Conservation (phyloP, 2,329 filamentous ascomycete species). For the Botrytis fragariae region DNA sequence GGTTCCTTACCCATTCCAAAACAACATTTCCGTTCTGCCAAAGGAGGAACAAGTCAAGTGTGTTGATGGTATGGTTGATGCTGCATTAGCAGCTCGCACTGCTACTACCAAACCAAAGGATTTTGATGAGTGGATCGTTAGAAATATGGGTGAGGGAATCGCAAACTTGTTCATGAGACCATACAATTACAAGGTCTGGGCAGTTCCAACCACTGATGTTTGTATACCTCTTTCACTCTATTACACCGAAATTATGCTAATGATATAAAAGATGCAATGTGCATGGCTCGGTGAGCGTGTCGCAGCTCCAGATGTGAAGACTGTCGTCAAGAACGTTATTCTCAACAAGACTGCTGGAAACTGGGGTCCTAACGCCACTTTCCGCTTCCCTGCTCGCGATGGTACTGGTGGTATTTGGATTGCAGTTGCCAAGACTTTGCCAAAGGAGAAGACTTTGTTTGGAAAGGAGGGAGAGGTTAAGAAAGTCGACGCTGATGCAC, state of each 20-base stretch:
- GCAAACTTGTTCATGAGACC: slow-evolving; percentile 98
- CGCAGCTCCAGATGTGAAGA: slow-evolving; percentile 93
- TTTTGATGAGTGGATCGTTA: slow-evolving; percentile 98
- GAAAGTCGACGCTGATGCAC: slow-evolving; percentile 82
- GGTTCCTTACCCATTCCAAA: slow-evolving; percentile 99
- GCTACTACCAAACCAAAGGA: slow-evolving; percentile 89
- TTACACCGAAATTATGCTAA: neutral
- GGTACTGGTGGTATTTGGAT: slow-evolving; percentile 99
- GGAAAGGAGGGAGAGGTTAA: slow-evolving; percentile 80
- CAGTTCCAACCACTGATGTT: slow-evolving; percentile 95
- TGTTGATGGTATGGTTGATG: slow-evolving; percentile 94
- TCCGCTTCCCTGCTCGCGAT: slow-evolving; percentile 93
- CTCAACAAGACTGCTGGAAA: slow-evolving; percentile 93
- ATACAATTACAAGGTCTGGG: slow-evolving; percentile 99
- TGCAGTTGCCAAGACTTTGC: slow-evolving; percentile 88
- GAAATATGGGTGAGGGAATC: slow-evolving; percentile 84
- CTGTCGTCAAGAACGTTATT: slow-evolving; percentile 88
- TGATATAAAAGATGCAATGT: slow-evolving; percentile 83
- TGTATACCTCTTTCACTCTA: neutral
- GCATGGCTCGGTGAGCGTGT: slow-evolving; percentile 98
- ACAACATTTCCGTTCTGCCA: slow-evolving; percentile 97
- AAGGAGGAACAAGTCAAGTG: slow-evolving; percentile 96
- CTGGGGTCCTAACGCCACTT: slow-evolving; percentile 98
- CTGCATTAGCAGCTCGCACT: slow-evolving; percentile 81
- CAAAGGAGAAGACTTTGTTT: slow-evolving; percentile 86